A percentile compares a stretch with the other conserved stretches of the same genome.
phyloP scores from a whole-genome alignment of 306 rosid species.

The Castanopsis chinensis region DNA sequence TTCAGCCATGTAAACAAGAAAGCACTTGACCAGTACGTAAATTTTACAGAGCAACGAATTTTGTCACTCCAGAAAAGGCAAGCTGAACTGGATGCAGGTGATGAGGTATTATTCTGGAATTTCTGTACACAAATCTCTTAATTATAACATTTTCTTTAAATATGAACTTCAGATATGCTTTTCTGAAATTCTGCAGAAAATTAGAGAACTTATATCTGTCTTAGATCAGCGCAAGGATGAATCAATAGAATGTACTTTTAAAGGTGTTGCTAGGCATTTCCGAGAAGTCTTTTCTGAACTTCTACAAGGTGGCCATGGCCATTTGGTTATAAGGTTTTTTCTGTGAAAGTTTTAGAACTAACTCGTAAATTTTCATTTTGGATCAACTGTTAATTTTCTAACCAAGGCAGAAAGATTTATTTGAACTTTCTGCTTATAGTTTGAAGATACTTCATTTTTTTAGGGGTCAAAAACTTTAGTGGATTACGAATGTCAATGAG shows the following conservation, averaged over 20 bases:
- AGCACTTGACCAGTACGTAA: conserved; percentile 94
- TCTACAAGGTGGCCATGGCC: conserved; percentile 89
- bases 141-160: background rate
- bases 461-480: background rate
- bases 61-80: conserved; percentile 96
- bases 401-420: background rate
- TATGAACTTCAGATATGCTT: background rate
- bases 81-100: conserved; percentile 95
- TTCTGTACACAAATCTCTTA: background rate
- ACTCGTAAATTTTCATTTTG: background rate
- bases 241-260: conserved; percentile 93
- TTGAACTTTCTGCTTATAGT: background rate
- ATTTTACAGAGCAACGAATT: conserved; percentile 94
- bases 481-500: background rate
- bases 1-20: conserved; percentile 97
- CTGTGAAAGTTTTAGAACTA: background rate
- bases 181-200: conserved; percentile 64
- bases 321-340: conserved; percentile 80
- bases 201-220: conserved; percentile 78
- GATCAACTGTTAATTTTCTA: background rate
- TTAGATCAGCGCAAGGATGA: conserved; percentile 97
- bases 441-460: too few relatives aligned
- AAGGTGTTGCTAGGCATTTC: conserved; percentile 98
- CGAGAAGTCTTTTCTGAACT: conserved; percentile 97
- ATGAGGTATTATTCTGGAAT: conserved; percentile 57